phyloP scores from a whole-genome alignment of 352 stramenopile genomes.

The Globisporangium yorkense region DNA sequence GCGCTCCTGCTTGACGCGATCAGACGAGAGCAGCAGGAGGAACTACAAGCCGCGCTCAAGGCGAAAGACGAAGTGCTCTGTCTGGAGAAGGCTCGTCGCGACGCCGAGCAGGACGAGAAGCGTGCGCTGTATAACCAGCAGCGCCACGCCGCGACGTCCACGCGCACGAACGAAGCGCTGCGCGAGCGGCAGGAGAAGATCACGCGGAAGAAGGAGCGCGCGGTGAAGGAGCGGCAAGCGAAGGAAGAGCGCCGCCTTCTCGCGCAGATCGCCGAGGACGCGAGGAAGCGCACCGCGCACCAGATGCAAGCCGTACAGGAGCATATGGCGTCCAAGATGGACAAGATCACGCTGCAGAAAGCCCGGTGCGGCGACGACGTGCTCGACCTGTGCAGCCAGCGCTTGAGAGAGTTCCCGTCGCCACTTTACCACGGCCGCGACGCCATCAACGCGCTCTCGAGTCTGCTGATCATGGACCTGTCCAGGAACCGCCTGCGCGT shows the following conservation, averaged over 20 bases:
- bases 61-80: slow-evolving; percentile 50
- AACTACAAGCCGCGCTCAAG: slow-evolving; percentile 34
- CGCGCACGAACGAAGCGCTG: slow-evolving; percentile 51
- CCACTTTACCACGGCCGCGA: slow-evolving; percentile 48
- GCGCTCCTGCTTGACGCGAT: slow-evolving; percentile 32
- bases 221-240: slow-evolving; percentile 50
- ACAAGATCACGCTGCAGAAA: slow-evolving; percentile 41
- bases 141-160: slow-evolving; percentile 40
- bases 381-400: slow-evolving; percentile 29
- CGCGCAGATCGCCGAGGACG: slow-evolving; percentile 29
- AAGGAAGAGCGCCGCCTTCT: slow-evolving; percentile 49
- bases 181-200: slow-evolving; percentile 66
- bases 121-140: slow-evolving; percentile 40
- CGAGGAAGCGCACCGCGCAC: slow-evolving; percentile 33
- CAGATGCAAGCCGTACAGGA: slow-evolving; percentile 45
- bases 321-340: slow-evolving; percentile 49
- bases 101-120: slow-evolving; percentile 39
- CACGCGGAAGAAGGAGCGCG: slow-evolving; percentile 41
- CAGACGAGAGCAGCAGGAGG: slow-evolving; percentile 36
- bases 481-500: slow-evolving; percentile 39
- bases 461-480: slow-evolving; percentile 61
- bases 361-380: slow-evolving; percentile 47
- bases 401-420: slow-evolving; percentile 32
- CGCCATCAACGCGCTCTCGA: slow-evolving; percentile 42
- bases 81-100: slow-evolving; percentile 37